Conservation (phyloP, 2,329 filamentous ascomycete species). For the Neofusicoccum laricinum region DNA sequence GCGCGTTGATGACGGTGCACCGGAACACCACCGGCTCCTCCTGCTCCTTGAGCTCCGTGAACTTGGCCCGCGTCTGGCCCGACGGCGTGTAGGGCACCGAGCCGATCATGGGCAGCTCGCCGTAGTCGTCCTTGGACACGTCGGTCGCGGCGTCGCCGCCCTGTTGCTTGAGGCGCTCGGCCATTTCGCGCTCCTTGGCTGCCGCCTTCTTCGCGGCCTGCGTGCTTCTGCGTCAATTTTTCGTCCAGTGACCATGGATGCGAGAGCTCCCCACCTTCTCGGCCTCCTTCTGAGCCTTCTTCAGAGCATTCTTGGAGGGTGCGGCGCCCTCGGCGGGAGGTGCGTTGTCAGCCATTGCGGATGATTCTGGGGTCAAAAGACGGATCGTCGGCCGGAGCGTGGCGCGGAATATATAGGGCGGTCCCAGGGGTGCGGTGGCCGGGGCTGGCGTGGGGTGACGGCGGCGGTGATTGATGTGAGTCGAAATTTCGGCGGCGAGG, state of each 20-base stretch:
- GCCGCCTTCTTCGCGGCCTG: constrained; percentile 42
- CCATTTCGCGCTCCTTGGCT: constrained; percentile 50
- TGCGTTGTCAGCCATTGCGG: constrained; percentile 32
- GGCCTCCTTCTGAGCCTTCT: constrained; percentile 42
- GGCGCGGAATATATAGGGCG: not conserved
- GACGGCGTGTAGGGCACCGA: constrained; percentile 52
- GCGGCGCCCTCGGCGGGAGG: constrained; percentile 19
- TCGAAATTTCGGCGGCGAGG: constrained; percentile 15
- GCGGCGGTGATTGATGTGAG: constrained; percentile 12
- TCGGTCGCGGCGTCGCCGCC: constrained; percentile 64
- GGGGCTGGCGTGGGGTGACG: constrained; percentile 1
- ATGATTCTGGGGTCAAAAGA: not conserved
- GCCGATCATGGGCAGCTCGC: constrained; percentile 60
- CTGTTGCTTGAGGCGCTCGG: constrained; percentile 51
- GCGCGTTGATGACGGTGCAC: constrained; percentile 81
- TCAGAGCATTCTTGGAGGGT: constrained; percentile 41
- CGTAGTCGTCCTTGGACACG: constrained; percentile 75
- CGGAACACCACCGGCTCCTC: constrained; percentile 65
- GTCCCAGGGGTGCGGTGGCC: not conserved
- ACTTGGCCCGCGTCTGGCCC: constrained; percentile 54
- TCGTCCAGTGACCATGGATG: not conserved
- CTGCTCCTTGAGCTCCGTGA: constrained; percentile 42
- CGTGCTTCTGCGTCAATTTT: constrained; percentile 17
- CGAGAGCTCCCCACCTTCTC: constrained; percentile 30
- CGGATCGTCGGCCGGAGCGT: not conserved